Percentiles rank a stretch among this genome's conserved stretches.
These are phyloP conservation scores for Didymella exigua DNA, from an alignment of 2,329 filamentous ascomycete species.

Conservation along the genomic window DNA sequence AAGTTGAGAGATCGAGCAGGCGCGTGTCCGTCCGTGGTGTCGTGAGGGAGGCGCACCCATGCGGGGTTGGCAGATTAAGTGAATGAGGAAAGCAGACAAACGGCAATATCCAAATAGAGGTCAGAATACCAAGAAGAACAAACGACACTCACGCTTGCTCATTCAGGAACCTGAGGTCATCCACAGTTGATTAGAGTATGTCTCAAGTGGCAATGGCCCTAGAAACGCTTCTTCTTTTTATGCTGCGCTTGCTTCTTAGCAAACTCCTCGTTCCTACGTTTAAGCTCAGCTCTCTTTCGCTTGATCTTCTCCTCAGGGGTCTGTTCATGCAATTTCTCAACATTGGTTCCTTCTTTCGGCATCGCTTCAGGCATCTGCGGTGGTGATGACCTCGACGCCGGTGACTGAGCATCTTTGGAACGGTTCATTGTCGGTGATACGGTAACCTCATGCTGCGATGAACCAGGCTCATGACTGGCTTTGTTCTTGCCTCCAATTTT, in stretches of 20 bases:
- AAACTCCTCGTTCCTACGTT: constrained; percentile 59
- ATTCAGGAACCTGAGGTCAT: too few species aligned
- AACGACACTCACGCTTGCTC: background rate
- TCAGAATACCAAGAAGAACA: background rate
- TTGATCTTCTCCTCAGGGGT: constrained; percentile 60
- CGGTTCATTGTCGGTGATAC: constrained; percentile 10
- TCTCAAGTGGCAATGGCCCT: background rate
- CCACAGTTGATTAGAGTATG: too few species aligned
- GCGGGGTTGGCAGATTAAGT: background rate
- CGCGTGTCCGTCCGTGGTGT: background rate
- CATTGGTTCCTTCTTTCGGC: constrained; percentile 16
- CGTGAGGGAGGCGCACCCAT: background rate
- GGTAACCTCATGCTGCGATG: constrained; percentile 5
- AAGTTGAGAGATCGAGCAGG: background rate
- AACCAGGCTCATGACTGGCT: constrained; percentile 1
- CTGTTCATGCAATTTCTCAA: constrained; percentile 34
- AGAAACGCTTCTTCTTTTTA: constrained; percentile 46
- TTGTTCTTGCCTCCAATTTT: constrained; percentile 43
- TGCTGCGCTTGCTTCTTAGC: constrained; percentile 56
- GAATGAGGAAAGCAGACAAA: background rate
- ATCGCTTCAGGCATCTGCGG: constrained; percentile 2
- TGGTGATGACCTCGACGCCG: constrained; percentile 18
- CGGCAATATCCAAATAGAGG: background rate
- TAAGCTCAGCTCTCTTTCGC: constrained; percentile 62
- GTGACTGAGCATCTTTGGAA: constrained; percentile 12